These are phyloP conservation scores for Grifola frondosa DNA, from an alignment of 1,284 basidiomycete genomes.

Conservation along the genomic window DNA sequence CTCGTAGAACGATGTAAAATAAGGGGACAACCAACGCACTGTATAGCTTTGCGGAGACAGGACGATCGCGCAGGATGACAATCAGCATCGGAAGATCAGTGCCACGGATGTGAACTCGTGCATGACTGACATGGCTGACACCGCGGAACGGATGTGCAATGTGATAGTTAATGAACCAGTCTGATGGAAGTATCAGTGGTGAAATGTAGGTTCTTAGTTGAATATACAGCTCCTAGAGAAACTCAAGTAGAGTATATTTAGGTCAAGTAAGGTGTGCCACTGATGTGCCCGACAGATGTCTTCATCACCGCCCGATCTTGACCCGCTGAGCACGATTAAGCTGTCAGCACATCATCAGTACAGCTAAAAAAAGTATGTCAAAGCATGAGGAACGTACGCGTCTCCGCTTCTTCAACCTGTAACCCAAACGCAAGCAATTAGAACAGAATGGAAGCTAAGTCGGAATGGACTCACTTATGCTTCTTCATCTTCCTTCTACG, in stretches of 20 bases:
- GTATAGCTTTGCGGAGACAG: no score
- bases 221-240: slow-evolving; percentile 12
- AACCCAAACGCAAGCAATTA: slow-evolving; percentile 7
- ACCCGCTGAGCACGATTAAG: slow-evolving; percentile 24
- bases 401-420: slow-evolving; percentile 63
- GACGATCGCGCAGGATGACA: no score
- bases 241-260: slow-evolving; percentile 11
- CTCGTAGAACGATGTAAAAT: no score
- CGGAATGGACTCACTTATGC: slow-evolving; percentile 67
- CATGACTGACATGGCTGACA: no score
- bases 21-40: no score
- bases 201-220: slow-evolving; percentile 13
- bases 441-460: not conserved
- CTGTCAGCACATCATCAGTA: slow-evolving; percentile 12
- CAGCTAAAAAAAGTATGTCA: not conserved
- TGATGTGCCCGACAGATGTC: no score
- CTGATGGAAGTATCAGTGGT: slow-evolving; percentile 18
- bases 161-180: no score
- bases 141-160: no score
- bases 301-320: slow-evolving; percentile 29
- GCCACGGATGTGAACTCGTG: no score
- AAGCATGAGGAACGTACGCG: slow-evolving; percentile 37
- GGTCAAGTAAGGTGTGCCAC: slow-evolving; percentile 2
- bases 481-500: slow-evolving; percentile 88
- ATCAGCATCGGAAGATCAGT: no score